phyloP scores from a whole-genome alignment of 371 early-diverging fungal species.

The Apophysomyces elegans region DNA sequence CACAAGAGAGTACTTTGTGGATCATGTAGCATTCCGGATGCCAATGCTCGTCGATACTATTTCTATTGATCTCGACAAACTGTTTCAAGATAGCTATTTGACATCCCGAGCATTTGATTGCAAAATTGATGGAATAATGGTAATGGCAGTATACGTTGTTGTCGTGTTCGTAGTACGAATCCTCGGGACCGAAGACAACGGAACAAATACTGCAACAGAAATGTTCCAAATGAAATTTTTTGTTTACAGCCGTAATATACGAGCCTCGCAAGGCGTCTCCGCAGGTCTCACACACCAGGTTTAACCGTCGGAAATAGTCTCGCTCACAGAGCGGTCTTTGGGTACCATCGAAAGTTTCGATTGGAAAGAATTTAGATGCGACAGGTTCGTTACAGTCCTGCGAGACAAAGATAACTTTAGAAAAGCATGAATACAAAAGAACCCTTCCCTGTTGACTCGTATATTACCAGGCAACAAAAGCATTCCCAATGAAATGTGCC shows the following conservation, averaged over 20 bases:
- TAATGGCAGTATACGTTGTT: constrained; percentile 91
- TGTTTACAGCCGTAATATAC: constrained; percentile 90
- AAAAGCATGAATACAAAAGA: constrained; percentile 6
- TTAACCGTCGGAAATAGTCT: constrained; percentile 85
- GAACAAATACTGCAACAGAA: constrained; percentile 95
- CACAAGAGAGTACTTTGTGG: constrained; percentile 64
- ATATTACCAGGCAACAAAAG: constrained; percentile 87
- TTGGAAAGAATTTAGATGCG: constrained; percentile 89
- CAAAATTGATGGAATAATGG: constrained; percentile 89
- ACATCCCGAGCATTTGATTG: constrained; percentile 92
- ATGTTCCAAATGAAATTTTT: constrained; percentile 95
- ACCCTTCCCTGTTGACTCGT: neutral
- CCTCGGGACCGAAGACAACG: constrained; percentile 93
- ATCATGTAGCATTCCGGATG: constrained; percentile 99
- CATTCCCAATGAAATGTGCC: constrained; percentile 91
- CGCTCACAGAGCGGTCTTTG: constrained; percentile 80
- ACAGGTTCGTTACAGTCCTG: constrained; percentile 87
- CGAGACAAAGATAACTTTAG: neutral
- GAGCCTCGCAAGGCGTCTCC: constrained; percentile 88
- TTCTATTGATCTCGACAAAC: constrained; percentile 90
- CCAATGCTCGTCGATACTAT: constrained; percentile 88
- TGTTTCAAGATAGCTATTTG: constrained; percentile 92
- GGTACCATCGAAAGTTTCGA: constrained; percentile 60
- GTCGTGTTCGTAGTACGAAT: constrained; percentile 95
- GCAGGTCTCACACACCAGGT: constrained; percentile 90